These are phyloP conservation scores for Leucaena leucocephala DNA, from an alignment of 306 rosid genomes.

Conservation along the genomic window DNA sequence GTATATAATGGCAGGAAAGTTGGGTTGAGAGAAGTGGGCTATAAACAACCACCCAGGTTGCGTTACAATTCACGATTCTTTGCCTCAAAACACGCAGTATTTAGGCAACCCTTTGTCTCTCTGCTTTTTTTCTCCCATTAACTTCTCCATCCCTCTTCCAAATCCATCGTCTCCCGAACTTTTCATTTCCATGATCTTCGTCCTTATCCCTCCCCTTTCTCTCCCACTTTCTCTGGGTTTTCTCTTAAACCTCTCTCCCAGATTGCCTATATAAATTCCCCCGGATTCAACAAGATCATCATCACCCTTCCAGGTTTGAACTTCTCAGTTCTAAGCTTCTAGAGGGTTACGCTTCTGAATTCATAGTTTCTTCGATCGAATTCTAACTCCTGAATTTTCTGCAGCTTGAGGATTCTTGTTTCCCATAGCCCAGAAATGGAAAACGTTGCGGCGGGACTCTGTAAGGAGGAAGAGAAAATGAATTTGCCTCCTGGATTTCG, in stretches of 20 bases:
- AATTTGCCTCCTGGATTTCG: slow-evolving; percentile 91
- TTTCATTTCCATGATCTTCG: slow-evolving; percentile 42
- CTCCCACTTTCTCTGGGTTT: slow-evolving; percentile 15
- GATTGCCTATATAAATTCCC: slow-evolving; percentile 22
- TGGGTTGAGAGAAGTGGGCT: slow-evolving; percentile 43
- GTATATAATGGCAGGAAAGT: slow-evolving; percentile 22
- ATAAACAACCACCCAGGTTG: slow-evolving; percentile 59
- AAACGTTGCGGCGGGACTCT: slow-evolving; percentile 35
- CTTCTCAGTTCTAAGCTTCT: neutral
- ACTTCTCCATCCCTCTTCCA: slow-evolving; percentile 32
- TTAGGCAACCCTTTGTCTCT: slow-evolving; percentile 56
- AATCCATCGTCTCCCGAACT: neutral
- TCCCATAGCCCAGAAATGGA: slow-evolving; percentile 46
- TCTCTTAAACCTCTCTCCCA: slow-evolving; percentile 25
- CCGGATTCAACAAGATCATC: neutral
- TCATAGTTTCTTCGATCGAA: neutral
- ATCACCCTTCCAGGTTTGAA: neutral
- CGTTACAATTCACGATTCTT: slow-evolving; percentile 87
- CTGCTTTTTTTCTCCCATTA: slow-evolving; percentile 36
- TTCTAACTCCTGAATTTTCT: neutral
- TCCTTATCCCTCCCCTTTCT: slow-evolving; percentile 30
- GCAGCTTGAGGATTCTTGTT: neutral
- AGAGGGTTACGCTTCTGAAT: slow-evolving; percentile 7
- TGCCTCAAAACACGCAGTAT: slow-evolving; percentile 51
- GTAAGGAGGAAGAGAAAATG: slow-evolving; percentile 56